A percentile compares a stretch with the other conserved stretches of the same genome.
Evolutionary conservation across 441 rosid species (phyloP).

Genomic region (Macaranga tanarius): DNA sequence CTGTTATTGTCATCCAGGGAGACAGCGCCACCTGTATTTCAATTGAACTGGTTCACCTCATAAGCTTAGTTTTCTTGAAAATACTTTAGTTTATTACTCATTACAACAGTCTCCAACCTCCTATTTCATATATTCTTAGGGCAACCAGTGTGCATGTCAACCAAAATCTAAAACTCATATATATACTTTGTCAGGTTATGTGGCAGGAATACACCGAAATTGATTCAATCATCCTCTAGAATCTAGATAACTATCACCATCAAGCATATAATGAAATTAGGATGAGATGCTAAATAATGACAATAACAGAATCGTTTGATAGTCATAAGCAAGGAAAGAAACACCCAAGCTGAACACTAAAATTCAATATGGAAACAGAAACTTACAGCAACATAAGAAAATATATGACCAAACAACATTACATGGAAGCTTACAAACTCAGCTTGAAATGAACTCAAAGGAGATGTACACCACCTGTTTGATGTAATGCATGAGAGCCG

Average conservation of each 20-base stretch:
- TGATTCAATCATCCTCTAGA: too few relatives aligned
- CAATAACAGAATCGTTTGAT: not conserved
- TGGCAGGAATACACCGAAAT: not conserved
- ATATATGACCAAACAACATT: not conserved
- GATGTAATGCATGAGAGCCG: too few relatives aligned
- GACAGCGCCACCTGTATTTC: not conserved
- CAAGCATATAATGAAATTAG: not conserved
- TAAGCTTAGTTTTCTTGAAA: not conserved
- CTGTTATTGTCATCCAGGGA: not conserved
- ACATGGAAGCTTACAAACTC: not conserved
- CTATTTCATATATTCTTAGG: not conserved
- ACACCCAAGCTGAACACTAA: not conserved
- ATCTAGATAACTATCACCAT: too few relatives aligned
- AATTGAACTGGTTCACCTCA: not conserved
- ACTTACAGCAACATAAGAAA: not conserved
- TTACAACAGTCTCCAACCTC: not conserved
- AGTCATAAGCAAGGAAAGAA: not conserved
- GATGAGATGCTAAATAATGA: not conserved
- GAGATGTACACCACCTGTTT: too few relatives aligned
- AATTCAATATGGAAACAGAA: not conserved
- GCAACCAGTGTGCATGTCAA: not conserved
- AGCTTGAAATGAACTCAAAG: too few relatives aligned
- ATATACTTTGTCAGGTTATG: not conserved
- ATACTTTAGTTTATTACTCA: not conserved
- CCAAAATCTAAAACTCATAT: not conserved